phyloP scores from a whole-genome alignment of 2,329 filamentous ascomycete genomes.

The Aspergillus tamarii region DNA sequence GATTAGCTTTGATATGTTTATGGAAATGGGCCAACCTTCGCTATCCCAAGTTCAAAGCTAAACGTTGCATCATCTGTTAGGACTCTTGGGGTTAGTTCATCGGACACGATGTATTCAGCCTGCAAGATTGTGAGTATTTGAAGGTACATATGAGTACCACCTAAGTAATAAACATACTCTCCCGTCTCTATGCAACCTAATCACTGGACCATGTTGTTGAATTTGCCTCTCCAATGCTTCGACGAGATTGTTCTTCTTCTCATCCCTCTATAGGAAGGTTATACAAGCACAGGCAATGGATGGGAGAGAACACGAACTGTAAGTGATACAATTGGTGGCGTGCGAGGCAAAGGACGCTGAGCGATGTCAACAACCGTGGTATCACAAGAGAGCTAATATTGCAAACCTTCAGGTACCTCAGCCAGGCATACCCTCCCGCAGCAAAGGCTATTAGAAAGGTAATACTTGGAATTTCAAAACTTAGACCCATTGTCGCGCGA shows the following conservation, averaged over 20 bases:
- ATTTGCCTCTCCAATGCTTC: not conserved
- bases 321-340: not conserved
- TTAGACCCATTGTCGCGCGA: not conserved
- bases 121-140: not conserved
- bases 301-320: not conserved
- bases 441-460: not conserved
- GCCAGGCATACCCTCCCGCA: not conserved
- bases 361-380: not conserved
- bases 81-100: not conserved
- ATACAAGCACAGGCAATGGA: not conserved
- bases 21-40: not conserved
- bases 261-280: not conserved
- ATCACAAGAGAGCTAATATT: fast-evolving
- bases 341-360: not conserved
- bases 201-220: not conserved
- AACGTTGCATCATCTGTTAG: not conserved
- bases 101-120: not conserved
- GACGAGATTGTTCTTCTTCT: not conserved
- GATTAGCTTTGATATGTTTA: fast-evolving
- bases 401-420: not conserved
- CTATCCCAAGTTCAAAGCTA: not conserved
- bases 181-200: not conserved
- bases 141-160: not conserved
- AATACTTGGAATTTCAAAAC: not conserved
- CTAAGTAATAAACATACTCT: not conserved